Evolutionary conservation across 257 asterid species (phyloP), one percentile per base, ranked within the genome.

Genomic region (Forsythia suspensa): DNA sequence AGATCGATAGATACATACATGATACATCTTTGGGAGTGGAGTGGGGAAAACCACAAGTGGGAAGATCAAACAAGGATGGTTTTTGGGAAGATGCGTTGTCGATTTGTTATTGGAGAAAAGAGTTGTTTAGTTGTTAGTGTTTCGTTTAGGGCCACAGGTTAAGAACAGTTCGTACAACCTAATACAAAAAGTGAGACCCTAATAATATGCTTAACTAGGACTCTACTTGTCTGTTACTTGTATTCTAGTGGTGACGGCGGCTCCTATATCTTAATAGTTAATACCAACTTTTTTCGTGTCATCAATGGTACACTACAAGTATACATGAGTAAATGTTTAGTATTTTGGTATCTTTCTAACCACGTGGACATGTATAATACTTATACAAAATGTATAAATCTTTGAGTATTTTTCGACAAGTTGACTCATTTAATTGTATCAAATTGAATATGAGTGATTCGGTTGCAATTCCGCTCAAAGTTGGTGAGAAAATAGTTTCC

Each of bases 11-110:
- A 42, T 72, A 48, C 42, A 57, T 13, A 13, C 71, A 40, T 42
- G 20, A 16, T 36, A 48, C 70, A 69, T 59, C 8, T 6, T 18
- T 29, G 21, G 52, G 61, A 16, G 70, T 9, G 43, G 77, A 43
- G 11, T 13, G 11, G 16, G 12, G 44, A 70, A 68, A 75, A 84
- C 75, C 81, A 42, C 59, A 44, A 48, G 46, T 34, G 81, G 74
- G 46, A 76, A 79, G 29, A 61, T 0, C 39, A 71, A 72, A 82
- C 78, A 61, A 13, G 66, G 72, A 69, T 24, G 75, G 78, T 78
- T 57, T 24, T 76, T 2, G 48, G 70, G 15, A 29, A 18, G 11
- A 11, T 85, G 89, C 7, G 95, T 41, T 90, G 93, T 90, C 95
- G 84, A 87, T 55, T 73, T 51, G 24, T 39, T 59, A 86, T 79